Base-by-base conservation (phyloP, 345 rosid species). In the Salix udensis region DNA sequence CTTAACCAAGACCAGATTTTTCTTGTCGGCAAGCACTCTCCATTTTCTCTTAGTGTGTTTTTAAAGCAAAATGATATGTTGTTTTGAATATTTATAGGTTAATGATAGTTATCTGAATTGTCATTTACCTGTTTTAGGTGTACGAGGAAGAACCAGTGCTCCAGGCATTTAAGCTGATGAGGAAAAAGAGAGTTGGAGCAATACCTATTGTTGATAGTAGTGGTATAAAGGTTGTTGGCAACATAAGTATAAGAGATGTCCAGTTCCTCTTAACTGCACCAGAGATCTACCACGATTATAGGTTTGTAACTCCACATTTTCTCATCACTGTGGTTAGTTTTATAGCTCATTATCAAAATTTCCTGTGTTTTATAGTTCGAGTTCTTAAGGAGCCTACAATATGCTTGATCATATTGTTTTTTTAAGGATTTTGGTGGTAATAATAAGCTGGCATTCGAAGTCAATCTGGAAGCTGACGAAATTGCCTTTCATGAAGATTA, bases 141-240 rank as follows among this genome's bases (percentile, higher is more conserved):
- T 79, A 91, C 1, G 98, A 91, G 73, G 88, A 93, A 50, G 98
- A 96, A 75, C 97, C 99, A n/a, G 99, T 96, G 85, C 96, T 96
- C 72, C 97, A 93, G 81, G 99, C 94, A 16, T 96, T 96, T 77
- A 94, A 94, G 87, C 77, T 93, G 75, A 92, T 93, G 99, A 87
- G 98, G 85, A 90, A 89, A 87, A 86, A 76, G 78, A 86, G 84
- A 76, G 77, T 93, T 28, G 98, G 98, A 74, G 99, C 95, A 14
- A 68, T 96, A 68, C 99, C 97, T 7, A 94, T 96, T 12, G 75
- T 94, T 53, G 92, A 88, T 52, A 74, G 79, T 16, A 84, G 83
- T 15, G 91, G 90, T 18, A 80, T 71, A 39, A 93, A 87, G 86
- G 90, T 98, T 37, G 79, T 94, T 40, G 99, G 97, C 39, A 96